Percentiles rank a stretch among this genome's conserved stretches.
Conservation (phyloP, 2,329 filamentous ascomycete genomes). For the Fusarium sulawesiense region DNA sequence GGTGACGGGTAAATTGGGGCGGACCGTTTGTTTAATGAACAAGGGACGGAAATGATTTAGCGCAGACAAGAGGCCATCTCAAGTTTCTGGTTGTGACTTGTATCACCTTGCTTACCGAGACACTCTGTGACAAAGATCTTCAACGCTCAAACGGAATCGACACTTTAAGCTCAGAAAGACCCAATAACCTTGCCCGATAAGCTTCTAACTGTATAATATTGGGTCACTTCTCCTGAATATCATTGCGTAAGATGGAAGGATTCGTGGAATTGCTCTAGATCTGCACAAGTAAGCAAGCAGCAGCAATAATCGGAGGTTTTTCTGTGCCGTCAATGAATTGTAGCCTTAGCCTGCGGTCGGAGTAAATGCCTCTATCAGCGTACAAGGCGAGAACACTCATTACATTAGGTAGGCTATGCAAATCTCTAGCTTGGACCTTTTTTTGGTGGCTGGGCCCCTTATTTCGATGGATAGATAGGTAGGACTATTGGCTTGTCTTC, state of each 20-base stretch:
- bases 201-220: neutral
- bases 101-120: constrained; percentile 16
- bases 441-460: constrained; percentile 1
- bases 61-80: neutral
- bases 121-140: constrained; percentile 15
- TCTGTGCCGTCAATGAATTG: neutral
- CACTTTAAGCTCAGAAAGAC: neutral
- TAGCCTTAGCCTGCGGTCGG: neutral
- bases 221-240: constrained; percentile 27
- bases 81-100: neutral
- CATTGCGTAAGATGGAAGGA: constrained; percentile 6
- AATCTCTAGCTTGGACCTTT: neutral
- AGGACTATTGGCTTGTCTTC: neutral
- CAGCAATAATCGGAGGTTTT: neutral
- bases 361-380: neutral
- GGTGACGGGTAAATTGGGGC: constrained; percentile 27
- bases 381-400: neutral
- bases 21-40: constrained; percentile 32
- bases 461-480: neutral
- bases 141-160: constrained; percentile 5
- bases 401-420: neutral
- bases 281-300: neutral
- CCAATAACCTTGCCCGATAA: constrained; percentile 5
- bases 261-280: constrained; percentile 12
- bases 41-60: constrained; percentile 19